phyloP scores from a whole-genome alignment of 257 asterid genomes.

The Scutellaria baicalensis region DNA sequence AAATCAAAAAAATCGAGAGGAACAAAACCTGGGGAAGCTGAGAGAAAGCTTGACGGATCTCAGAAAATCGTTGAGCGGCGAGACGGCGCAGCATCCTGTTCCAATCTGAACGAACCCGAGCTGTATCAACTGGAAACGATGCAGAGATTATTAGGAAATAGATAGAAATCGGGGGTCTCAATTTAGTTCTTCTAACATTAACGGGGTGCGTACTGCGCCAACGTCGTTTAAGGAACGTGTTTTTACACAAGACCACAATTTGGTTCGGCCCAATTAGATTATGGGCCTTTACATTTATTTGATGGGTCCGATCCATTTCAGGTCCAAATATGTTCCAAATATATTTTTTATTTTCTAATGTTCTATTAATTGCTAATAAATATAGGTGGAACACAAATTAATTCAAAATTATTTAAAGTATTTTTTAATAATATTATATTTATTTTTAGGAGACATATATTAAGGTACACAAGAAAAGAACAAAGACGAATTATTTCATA shows the following conservation, averaged over 20 bases:
- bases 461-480: no score
- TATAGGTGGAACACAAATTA: no score
- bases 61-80: slow-evolving; percentile 56
- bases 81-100: slow-evolving; percentile 66
- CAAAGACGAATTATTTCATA: no score
- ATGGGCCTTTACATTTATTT: slow-evolving; percentile 14
- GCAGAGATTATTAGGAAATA: slow-evolving; percentile 13
- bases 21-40: slow-evolving; percentile 56
- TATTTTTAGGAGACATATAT: no score
- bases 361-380: no score
- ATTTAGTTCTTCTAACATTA: background rate
- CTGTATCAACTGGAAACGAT: background rate
- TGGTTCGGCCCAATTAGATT: slow-evolving; percentile 19
- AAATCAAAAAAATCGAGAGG: background rate
- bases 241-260: slow-evolving; percentile 23
- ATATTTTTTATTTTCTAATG: background rate
- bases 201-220: slow-evolving; percentile 24
- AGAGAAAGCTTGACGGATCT: slow-evolving; percentile 75
- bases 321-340: background rate
- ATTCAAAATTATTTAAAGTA: no score
- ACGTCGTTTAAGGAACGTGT: slow-evolving; percentile 23
- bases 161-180: slow-evolving; percentile 14
- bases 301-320: background rate
- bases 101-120: slow-evolving; percentile 14
- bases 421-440: no score